phyloP scores from a whole-genome alignment of 331 rosid species.

The Rosa hybrid region DNA sequence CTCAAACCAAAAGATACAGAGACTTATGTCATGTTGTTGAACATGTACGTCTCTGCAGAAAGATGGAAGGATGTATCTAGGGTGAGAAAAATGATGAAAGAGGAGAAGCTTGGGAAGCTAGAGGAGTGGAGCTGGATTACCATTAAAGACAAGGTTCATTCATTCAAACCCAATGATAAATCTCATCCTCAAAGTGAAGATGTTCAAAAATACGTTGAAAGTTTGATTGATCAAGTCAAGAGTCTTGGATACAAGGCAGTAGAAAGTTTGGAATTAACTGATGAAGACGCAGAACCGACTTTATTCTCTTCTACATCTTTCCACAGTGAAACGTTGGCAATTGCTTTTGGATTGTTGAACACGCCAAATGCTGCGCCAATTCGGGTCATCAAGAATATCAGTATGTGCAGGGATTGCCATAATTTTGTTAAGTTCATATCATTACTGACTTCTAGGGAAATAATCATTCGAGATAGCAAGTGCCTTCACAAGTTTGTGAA shows the following conservation, averaged over 20 bases:
- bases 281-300: slow-evolving; percentile 44
- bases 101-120: slow-evolving; percentile 56
- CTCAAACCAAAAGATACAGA: slow-evolving; percentile 67
- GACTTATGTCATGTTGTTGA: slow-evolving; percentile 54
- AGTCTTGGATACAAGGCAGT: slow-evolving; percentile 55
- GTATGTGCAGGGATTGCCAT: slow-evolving; percentile 86
- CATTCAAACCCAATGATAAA: slow-evolving; percentile 69
- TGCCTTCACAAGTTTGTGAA: slow-evolving; percentile 72
- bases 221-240: slow-evolving; percentile 57
- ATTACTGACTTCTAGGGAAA: slow-evolving; percentile 59
- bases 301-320: slow-evolving; percentile 35
- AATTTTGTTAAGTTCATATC: slow-evolving; percentile 59
- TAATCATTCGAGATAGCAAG: slow-evolving; percentile 72
- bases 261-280: slow-evolving; percentile 46
- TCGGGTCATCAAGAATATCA: slow-evolving; percentile 64
- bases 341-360: slow-evolving; percentile 69
- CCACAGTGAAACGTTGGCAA: slow-evolving; percentile 84
- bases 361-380: slow-evolving; percentile 50
- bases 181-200: slow-evolving; percentile 39
- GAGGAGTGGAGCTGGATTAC: slow-evolving; percentile 93
- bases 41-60: slow-evolving; percentile 60
- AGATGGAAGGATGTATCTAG: slow-evolving; percentile 62
- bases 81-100: slow-evolving; percentile 72
- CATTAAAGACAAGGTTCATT: slow-evolving; percentile 65
- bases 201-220: slow-evolving; percentile 46